Evolutionary conservation across 2,329 filamentous ascomycete species (phyloP).

Genomic region (Trichoderma sp.): DNA sequence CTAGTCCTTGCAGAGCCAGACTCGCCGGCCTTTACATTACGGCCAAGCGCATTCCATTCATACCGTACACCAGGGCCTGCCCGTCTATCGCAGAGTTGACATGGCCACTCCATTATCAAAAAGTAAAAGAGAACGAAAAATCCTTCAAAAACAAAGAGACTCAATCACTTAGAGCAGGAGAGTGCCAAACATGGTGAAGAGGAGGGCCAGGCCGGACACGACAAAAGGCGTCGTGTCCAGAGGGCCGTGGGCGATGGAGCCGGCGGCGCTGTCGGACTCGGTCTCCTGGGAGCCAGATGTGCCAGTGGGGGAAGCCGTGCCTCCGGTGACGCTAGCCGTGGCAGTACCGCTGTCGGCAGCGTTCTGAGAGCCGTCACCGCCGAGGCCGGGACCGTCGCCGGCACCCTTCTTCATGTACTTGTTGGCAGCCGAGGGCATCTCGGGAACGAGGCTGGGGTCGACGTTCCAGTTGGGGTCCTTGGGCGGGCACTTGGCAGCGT

Average conservation of each 20-base stretch:
- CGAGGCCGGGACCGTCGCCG: conserved; percentile 56
- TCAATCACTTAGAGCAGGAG: conserved; percentile 43
- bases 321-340: conserved; percentile 45
- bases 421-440: conserved; percentile 53
- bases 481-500: conserved; percentile 53
- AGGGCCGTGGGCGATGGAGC: conserved; percentile 34
- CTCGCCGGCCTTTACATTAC: conserved; percentile 21
- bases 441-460: conserved; percentile 52
- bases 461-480: conserved; percentile 55
- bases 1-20: conserved; percentile 26
- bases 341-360: conserved; percentile 51
- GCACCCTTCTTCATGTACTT: conserved; percentile 59
- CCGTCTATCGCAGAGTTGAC: conserved; percentile 23
- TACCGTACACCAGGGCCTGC: conserved; percentile 10
- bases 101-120: conserved; percentile 26
- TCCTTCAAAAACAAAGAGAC: not conserved
- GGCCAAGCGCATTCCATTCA: conserved; percentile 11
- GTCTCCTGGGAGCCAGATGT: conserved; percentile 28
- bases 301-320: conserved; percentile 38
- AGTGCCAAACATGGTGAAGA: conserved; percentile 46
- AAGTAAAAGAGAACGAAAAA: conserved; percentile 7
- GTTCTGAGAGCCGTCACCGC: conserved; percentile 57
- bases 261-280: conserved; percentile 40
- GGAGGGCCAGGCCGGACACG: conserved; percentile 41
- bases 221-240: conserved; percentile 40